Base-by-base conservation (phyloP, 2,329 filamentous ascomycete species). In the Talaromyces sp. region DNA sequence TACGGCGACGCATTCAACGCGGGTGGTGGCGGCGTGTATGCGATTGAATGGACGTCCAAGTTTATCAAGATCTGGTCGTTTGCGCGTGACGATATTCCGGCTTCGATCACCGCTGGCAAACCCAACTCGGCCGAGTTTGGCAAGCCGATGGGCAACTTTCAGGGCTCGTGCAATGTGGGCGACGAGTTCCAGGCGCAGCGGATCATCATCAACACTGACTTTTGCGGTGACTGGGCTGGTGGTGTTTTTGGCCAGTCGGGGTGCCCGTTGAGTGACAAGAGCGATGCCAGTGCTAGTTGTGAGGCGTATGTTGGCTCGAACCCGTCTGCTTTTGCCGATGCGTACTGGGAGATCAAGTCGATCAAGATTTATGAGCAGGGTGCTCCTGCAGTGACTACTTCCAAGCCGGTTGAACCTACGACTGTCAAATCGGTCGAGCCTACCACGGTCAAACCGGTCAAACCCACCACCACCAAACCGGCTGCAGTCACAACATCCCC, bases 301-400 rank as follows among this genome's bases (percentile, higher is more conserved):
- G 74, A 86, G 42, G 85, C 86, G 33, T 96, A 86, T 72, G 92
- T 96, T 28, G 81, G 81, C 52, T 76, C 82, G 65, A 89, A 93
- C 73, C 89, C 92, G 0, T 71, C 75, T 9, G 87, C 81, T 27
- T 96, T 93, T 73, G 74, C 78, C 56, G 82, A 95, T 44, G 85
- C 90, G 1, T 96, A 89, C 78, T 96, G 91, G 90, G 79, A 87
- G 63, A 84, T 96, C 75, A 89, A 89, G 72, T 87, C 82, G 25
- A 79, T 92, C 71, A 87, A 85, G 76, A 82, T 91, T n/a, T 92
- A 82, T 69, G 67, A 75, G 63, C n/a, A 61, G 33, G 58, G 55
- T 30, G 15, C 55, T 28, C 13, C 58, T 0, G 28, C 28, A 9
- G 28, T 30, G 4, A 28, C 33, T 2, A 42, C 57, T n/a, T n/a